Evolutionary conservation across 352 stramenopile species (phyloP), one percentile per base, ranked within the genome.

Genomic region (Pythium inflatum): DNA sequence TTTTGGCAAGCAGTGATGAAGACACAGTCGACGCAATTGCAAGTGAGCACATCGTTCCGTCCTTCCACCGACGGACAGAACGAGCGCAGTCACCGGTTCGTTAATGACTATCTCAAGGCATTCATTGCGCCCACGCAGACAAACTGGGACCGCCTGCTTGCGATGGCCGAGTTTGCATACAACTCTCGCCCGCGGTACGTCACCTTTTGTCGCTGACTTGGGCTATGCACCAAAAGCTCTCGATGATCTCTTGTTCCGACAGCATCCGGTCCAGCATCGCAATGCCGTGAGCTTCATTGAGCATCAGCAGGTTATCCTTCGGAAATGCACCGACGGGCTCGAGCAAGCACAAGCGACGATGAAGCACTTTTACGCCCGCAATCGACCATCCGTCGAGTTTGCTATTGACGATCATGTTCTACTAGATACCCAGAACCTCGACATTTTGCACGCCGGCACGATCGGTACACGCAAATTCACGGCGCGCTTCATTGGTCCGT

Each of bases 371-470:
- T 68, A 49, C 40, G 62, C 62, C 31, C 62, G 48, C 57, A 75
- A 71, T 49, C 49, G 57, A 13, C 62, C 62, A 30, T 20, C 28
- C 13, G n/a, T 64, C 6, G 24, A 18, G 30, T 66, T 71, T 28
- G 6, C 36, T 20, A 30, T 68, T 12, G 51, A 49, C n/a, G 62
- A 75, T 46, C 18, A 48, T 51, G 62, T 75, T 1, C 49, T 75
- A 31, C 50, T 71, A 8, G 62, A 75, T n/a, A 75, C 68, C 2
- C 53, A 43, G 22, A 70, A 75, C 46, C 63, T 22, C 33, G 61
- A 4, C 24, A 18, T 24, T n/a, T n/a, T n/a, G n/a, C 56, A 75
- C 31, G n/a, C 50, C 24, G 62, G 68, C 18, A 63, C 57, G 0
- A 46, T 20, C 0, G 62, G 68, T 27, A 59, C 38, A 18, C 62